Evolutionary conservation across 176 grass and related monocot species (phyloP), one percentile per base, ranked within the genome.

Genomic region (Ampelocalamus luodianensis): DNA sequence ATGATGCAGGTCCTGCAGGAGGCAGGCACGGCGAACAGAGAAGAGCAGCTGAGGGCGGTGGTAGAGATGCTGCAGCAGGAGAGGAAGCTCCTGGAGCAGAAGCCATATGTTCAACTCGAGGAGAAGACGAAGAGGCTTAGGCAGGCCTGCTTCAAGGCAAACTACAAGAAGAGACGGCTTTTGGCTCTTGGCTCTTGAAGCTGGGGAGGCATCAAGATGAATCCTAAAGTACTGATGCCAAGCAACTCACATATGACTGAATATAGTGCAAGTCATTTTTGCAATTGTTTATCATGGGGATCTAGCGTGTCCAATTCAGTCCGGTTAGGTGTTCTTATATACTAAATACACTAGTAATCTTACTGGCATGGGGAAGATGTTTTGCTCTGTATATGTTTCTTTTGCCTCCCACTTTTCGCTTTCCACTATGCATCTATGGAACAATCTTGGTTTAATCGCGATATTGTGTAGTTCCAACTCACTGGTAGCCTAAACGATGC

Each of bases 111-210:
- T 42, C 71, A 92, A 54, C 78, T 95, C 16, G 86, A 89, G 20
- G 90, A 90, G 66, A 92, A 87, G 79, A 92, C 93, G 0, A 95
- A 90, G 90, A 95, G 81, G 82, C 82, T 95, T 39, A 69, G 90
- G 64, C 90, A 95, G 79, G 90, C 90, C 22, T 95, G 88, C 82
- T 95, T 92, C 87, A 95, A 95, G 79, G 88, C 83, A 26, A 90
- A 74, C 32, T 95, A 90, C 93, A 95, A 90, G 74, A 95, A 75
- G 82, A 92, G 85, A 51, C 77, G 90, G 4, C 85, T 87, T 46
- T 62, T 90, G 81, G 77, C 85, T 87, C 56, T 62, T 90, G 81
- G 77, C 65, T 50, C 46, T 81, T 34, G 75, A 61, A 83, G 67
- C 45, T 42, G 79, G 44, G 22, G 58, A 90, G 27, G 15, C 79